phyloP scores from a whole-genome alignment of 2,329 filamentous ascomycete species.

The Talaromyces sp. region DNA sequence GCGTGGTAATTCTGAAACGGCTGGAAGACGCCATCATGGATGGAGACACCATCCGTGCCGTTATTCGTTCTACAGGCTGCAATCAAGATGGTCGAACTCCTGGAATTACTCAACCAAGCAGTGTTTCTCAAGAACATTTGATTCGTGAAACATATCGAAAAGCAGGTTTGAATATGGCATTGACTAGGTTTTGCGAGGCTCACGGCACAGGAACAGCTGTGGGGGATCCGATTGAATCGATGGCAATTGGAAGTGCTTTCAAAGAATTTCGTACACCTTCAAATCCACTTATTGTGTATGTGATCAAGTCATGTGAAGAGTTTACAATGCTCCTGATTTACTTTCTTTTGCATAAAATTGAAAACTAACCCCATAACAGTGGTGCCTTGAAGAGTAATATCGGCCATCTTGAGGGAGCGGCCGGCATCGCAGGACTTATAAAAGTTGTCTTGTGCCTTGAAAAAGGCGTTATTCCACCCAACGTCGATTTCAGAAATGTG shows the following conservation, averaged over 20 bases:
- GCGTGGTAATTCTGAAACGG: conserved; percentile 53
- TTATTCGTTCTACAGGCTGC: conserved; percentile 31
- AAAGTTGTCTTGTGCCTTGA: conserved; percentile 11
- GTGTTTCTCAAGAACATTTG: conserved; percentile 23
- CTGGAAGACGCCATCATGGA: conserved; percentile 26
- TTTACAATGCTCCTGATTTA: too few species aligned
- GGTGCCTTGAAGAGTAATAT: conserved; percentile 23
- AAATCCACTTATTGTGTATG: conserved; percentile 1
- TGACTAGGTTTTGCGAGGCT: conserved; percentile 34
- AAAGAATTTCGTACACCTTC: background rate
- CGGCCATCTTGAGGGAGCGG: conserved; percentile 18
- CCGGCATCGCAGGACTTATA: conserved; percentile 13
- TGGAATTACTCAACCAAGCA: conserved; percentile 30
- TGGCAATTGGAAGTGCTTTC: conserved; percentile 15
- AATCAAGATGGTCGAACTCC: conserved; percentile 30
- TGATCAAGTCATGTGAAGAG: too few species aligned
- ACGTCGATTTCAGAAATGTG: conserved; percentile 4
- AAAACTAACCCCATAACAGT: too few species aligned
- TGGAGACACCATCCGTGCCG: conserved; percentile 46
- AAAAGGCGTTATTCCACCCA: conserved; percentile 11
- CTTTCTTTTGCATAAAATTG: too few species aligned
- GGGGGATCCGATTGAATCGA: conserved; percentile 19
- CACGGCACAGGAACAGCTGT: conserved; percentile 23
- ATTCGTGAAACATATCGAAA: conserved; percentile 45
- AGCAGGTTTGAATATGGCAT: conserved; percentile 40